A percentile compares a stretch with the other conserved stretches of the same genome.
Evolutionary conservation across 305 asterid species (phyloP).

Genomic region (Fraxinus platypoda): DNA sequence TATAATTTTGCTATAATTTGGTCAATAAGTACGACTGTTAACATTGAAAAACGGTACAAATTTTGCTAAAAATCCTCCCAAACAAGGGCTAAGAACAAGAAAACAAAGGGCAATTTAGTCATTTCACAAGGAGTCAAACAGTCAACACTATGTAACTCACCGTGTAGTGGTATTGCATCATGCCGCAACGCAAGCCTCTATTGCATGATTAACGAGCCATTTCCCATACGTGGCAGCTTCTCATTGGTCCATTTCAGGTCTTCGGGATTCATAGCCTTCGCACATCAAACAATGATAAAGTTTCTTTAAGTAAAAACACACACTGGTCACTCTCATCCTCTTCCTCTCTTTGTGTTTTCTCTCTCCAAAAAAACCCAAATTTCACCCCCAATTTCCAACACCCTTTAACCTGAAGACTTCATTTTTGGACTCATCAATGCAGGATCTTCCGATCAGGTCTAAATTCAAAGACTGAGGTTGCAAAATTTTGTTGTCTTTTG

Average conservation of each 20-base stretch:
- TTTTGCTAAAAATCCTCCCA: too few relatives aligned
- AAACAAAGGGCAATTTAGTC: constrained; percentile 28
- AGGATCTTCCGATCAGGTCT: constrained; percentile 32
- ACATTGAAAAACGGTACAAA: too few relatives aligned
- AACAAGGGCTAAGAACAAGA: neutral
- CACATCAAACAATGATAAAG: constrained; percentile 32
- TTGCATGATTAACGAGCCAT: constrained; percentile 43
- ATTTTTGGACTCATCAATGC: constrained; percentile 38
- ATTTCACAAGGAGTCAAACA: constrained; percentile 37
- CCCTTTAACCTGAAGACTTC: constrained; percentile 8
- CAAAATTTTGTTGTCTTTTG: neutral
- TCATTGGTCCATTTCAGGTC: constrained; percentile 30
- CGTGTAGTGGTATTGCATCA: constrained; percentile 35
- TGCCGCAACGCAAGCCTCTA: constrained; percentile 32
- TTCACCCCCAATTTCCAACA: constrained; percentile 39
- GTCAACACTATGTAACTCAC: constrained; percentile 41
- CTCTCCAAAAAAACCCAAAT: constrained; percentile 36
- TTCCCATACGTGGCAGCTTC: constrained; percentile 22
- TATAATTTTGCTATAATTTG: too few relatives aligned
- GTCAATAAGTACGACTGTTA: too few relatives aligned
- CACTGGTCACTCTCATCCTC: constrained; percentile 40
- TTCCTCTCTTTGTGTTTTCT: constrained; percentile 40
- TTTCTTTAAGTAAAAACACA: constrained; percentile 14
- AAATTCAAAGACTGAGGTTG: constrained; percentile 21
- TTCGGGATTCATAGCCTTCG: constrained; percentile 53